Evolutionary conservation across 139 green algal species (phyloP).

Genomic region (Microglena sp.): DNA sequence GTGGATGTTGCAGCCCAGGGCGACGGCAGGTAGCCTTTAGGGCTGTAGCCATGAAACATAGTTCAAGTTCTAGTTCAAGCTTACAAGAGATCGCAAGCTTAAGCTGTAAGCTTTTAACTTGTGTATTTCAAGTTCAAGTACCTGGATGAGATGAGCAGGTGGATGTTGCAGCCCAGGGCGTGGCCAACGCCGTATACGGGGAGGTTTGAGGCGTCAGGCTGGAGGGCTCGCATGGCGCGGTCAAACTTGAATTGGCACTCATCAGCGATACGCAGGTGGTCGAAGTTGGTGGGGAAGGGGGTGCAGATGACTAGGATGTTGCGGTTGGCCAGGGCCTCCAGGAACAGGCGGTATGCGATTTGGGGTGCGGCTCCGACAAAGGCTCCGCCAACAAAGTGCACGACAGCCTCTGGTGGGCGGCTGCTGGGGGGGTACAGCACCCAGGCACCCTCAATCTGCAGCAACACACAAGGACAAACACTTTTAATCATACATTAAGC

Average conservation of each 20-base stretch:
- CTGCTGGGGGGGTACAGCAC: constrained; percentile 47
- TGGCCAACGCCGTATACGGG: constrained; percentile 82
- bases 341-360: constrained; percentile 47
- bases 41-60: too few species aligned
- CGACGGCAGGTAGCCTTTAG: background rate
- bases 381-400: constrained; percentile 84
- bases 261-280: constrained; percentile 82
- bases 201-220: constrained; percentile 30
- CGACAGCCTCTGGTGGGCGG: constrained; percentile 37
- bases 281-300: constrained; percentile 62
- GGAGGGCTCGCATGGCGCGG: constrained; percentile 45
- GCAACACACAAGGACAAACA: constrained; percentile 26
- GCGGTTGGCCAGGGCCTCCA: constrained; percentile 64
- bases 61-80: too few species aligned
- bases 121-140: too few species aligned
- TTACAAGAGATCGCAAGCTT: background rate
- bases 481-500: background rate
- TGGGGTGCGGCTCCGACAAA: constrained; percentile 84
- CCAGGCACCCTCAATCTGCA: constrained; percentile 63
- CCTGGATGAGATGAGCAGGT: constrained; percentile 73
- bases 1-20: background rate
- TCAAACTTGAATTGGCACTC: constrained; percentile 83
- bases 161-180: constrained; percentile 73
- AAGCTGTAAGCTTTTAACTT: too few species aligned
- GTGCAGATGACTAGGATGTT: constrained; percentile 68